Evolutionary conservation across 31 red algal species (phyloP).

Genomic region (Asparagopsis taxiformis): DNA sequence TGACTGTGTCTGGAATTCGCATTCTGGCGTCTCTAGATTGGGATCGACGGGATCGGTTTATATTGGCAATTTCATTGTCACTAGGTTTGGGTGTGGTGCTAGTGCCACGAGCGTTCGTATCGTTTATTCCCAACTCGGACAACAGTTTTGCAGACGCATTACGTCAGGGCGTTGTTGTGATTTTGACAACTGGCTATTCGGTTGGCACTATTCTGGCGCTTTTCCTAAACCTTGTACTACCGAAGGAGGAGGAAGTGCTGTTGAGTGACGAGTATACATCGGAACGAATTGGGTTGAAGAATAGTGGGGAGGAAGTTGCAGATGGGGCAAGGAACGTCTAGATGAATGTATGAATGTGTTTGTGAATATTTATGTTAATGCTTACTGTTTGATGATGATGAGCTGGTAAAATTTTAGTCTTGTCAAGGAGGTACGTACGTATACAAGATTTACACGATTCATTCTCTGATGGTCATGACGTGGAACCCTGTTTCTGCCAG

Average conservation of each 20-base stretch:
- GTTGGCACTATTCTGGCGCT: conserved; percentile 38
- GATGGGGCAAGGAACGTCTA: too few relatives aligned
- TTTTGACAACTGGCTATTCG: conserved; percentile 44
- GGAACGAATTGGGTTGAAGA: too few relatives aligned
- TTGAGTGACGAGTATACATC: conserved; percentile 8
- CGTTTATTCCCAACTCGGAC: conserved; percentile 12
- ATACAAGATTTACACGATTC: too few relatives aligned
- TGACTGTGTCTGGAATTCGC: conserved; percentile 60
- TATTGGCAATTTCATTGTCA: conserved; percentile 38
- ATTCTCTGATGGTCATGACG: too few relatives aligned
- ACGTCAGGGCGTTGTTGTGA: conserved; percentile 14
- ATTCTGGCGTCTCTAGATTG: conserved; percentile 46
- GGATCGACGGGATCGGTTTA: conserved; percentile 63
- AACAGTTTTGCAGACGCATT: conserved; percentile 13
- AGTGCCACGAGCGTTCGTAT: conserved; percentile 28
- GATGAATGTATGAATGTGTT: too few relatives aligned
- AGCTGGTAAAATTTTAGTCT: too few relatives aligned
- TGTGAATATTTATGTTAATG: too few relatives aligned
- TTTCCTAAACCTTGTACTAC: conserved; percentile 30
- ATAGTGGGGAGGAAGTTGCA: too few relatives aligned
- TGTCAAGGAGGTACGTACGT: too few relatives aligned
- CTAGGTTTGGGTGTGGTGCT: conserved; percentile 68
- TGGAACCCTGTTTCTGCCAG: too few relatives aligned
- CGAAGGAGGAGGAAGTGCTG: conserved; percentile 23
- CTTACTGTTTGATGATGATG: too few relatives aligned